Percentiles rank a stretch among this genome's conserved stretches.
Evolutionary conservation across 2,329 filamentous ascomycete genomes (phyloP).

Genomic region (Zopfia rhizophila): DNA sequence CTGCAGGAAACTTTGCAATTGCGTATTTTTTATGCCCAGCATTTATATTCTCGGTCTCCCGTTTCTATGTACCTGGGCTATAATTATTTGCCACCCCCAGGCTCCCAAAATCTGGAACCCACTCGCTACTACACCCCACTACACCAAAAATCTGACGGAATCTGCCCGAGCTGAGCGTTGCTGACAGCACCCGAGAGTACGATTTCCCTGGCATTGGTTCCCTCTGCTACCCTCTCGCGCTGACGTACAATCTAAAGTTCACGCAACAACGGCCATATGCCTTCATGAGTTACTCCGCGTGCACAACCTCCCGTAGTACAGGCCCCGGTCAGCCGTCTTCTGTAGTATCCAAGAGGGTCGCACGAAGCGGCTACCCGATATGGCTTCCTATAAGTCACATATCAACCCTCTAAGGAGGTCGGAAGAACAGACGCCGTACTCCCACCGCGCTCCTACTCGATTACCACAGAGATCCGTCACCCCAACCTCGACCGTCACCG

Average conservation of each 20-base stretch:
- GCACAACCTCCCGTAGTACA: conserved; percentile 46
- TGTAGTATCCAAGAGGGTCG: conserved; percentile 42
- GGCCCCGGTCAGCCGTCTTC: conserved; percentile 33
- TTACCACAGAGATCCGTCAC: conserved; percentile 50
- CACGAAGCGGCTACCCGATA: conserved; percentile 47
- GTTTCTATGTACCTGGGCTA: conserved; percentile 38
- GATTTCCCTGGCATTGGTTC: conserved; percentile 30
- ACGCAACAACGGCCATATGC: conserved; percentile 44
- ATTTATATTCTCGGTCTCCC: conserved; percentile 45
- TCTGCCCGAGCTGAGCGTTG: conserved; percentile 45
- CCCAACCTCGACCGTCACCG: conserved; percentile 38
- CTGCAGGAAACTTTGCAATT: conserved; percentile 36
- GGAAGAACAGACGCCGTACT: conserved; percentile 39
- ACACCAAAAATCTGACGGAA: conserved; percentile 32
- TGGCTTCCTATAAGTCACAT: conserved; percentile 56
- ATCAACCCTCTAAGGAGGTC: conserved; percentile 44
- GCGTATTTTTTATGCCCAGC: conserved; percentile 36
- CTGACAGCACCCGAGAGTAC: conserved; percentile 39
- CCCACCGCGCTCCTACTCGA: conserved; percentile 42
- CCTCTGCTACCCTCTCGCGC: conserved; percentile 28
- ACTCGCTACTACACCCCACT: conserved; percentile 30
- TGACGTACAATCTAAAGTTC: conserved; percentile 30
- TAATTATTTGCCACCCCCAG: conserved; percentile 45
- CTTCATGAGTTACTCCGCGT: conserved; percentile 53
- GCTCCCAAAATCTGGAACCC: conserved; percentile 37